These are phyloP conservation scores for Solanum neorickii DNA, from an alignment of 257 asterid species.

Conservation along the genomic window DNA sequence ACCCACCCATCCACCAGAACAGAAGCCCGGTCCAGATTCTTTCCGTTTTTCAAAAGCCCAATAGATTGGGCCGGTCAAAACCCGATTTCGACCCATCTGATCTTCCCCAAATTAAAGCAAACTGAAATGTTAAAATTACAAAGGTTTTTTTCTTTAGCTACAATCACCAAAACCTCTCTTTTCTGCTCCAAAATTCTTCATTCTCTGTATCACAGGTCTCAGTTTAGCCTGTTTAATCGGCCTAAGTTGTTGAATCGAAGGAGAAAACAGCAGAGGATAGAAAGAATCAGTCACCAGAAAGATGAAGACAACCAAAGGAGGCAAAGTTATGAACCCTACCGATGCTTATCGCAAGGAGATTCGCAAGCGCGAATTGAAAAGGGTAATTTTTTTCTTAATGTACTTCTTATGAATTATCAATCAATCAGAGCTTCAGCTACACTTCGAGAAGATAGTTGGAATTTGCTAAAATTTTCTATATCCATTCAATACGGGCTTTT, in stretches of 20 bases:
- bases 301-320: constrained; percentile 98
- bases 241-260: background rate
- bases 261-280: background rate
- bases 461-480: background rate
- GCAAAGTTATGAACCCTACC: constrained; percentile 99
- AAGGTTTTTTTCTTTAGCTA: background rate
- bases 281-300: constrained; percentile 12
- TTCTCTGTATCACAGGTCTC: background rate
- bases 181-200: background rate
- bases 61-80: background rate
- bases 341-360: constrained; percentile 91
- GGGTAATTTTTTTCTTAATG: background rate
- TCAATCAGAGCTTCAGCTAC: background rate
- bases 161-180: background rate
- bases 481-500: background rate
- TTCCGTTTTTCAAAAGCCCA: background rate
- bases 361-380: constrained; percentile 67
- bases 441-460: background rate
- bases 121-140: background rate
- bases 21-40: background rate
- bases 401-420: background rate
- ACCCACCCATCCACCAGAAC: background rate
- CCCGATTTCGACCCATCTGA: background rate
- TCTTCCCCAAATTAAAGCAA: background rate
- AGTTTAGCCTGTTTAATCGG: background rate